Evolutionary conservation across 2,329 filamentous ascomycete genomes (phyloP).

Genomic region (Pestalotiopsis fici): DNA sequence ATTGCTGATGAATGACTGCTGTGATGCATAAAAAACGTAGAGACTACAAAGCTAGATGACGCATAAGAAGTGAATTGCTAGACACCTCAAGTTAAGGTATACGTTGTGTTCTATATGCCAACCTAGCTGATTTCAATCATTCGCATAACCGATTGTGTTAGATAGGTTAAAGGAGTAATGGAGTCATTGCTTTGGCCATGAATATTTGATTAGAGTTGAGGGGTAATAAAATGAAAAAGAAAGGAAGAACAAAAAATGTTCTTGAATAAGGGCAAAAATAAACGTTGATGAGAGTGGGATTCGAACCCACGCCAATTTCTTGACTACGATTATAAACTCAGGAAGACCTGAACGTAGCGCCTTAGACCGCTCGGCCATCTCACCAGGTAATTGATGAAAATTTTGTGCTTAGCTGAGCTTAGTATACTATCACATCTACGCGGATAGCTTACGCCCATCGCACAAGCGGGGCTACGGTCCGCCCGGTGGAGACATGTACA

Average conservation of each 20-base stretch:
- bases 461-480: neutral
- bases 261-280: neutral
- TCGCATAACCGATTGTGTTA: too few species aligned
- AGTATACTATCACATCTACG: neutral
- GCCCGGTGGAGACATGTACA: too few species aligned
- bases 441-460: neutral
- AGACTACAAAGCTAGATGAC: too few species aligned
- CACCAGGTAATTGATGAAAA: neutral
- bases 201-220: too few species aligned
- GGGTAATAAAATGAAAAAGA: neutral
- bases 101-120: too few species aligned
- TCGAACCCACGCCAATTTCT: constrained; percentile 29
- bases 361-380: constrained; percentile 8
- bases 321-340: constrained; percentile 3
- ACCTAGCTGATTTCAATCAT: too few species aligned
- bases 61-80: too few species aligned
- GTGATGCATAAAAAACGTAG: too few species aligned
- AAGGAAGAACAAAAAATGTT: neutral
- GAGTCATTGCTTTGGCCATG: too few species aligned
- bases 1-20: too few species aligned
- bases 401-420: neutral
- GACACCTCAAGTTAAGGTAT: too few species aligned
- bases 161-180: too few species aligned
- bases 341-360: constrained; percentile 5
- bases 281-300: constrained; percentile 27